These are phyloP conservation scores for Clonostachys rhizophaga DNA, from an alignment of 2,329 filamentous ascomycete genomes.

Conservation along the genomic window DNA sequence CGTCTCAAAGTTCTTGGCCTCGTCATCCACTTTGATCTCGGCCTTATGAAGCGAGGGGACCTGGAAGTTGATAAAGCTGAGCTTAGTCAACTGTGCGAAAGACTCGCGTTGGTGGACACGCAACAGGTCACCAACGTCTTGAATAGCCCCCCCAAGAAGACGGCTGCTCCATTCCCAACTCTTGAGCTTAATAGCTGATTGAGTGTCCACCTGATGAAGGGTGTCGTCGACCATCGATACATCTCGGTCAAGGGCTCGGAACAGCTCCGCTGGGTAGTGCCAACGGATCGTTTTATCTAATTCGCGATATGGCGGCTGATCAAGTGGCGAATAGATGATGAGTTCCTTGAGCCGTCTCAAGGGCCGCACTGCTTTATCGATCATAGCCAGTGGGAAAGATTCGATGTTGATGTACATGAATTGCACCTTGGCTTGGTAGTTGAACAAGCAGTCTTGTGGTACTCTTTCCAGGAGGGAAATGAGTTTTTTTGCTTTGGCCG, in stretches of 20 bases:
- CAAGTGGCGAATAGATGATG: conserved; percentile 66
- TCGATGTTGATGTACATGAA: conserved; percentile 68
- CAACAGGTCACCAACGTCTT: conserved; percentile 41
- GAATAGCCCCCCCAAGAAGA: conserved; percentile 37
- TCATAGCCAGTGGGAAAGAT: conserved; percentile 38
- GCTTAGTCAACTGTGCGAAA: conserved; percentile 51
- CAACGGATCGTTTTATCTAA: conserved; percentile 57
- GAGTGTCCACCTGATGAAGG: neutral
- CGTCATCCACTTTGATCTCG: conserved; percentile 21
- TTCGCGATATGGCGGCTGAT: conserved; percentile 61
- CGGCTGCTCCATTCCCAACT: conserved; percentile 61
- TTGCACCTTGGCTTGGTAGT: conserved; percentile 69
- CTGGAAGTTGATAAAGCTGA: conserved; percentile 62
- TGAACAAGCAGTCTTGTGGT: conserved; percentile 41
- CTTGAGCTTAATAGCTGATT: conserved; percentile 26
- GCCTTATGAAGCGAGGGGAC: conserved; percentile 39
- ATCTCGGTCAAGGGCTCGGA: conserved; percentile 54
- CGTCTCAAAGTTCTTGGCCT: conserved; percentile 18
- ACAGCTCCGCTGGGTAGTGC: conserved; percentile 63
- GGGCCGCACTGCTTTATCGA: conserved; percentile 52
- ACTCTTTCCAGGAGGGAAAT: conserved; percentile 49
- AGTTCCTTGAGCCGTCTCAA: conserved; percentile 66
- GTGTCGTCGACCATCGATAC: conserved; percentile 16
- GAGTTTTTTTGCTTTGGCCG: conserved; percentile 37
- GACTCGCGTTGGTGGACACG: conserved; percentile 47